Evolutionary conservation across 2,329 filamentous ascomycete species (phyloP).

Genomic region (Sarocladiaceae sp.): DNA sequence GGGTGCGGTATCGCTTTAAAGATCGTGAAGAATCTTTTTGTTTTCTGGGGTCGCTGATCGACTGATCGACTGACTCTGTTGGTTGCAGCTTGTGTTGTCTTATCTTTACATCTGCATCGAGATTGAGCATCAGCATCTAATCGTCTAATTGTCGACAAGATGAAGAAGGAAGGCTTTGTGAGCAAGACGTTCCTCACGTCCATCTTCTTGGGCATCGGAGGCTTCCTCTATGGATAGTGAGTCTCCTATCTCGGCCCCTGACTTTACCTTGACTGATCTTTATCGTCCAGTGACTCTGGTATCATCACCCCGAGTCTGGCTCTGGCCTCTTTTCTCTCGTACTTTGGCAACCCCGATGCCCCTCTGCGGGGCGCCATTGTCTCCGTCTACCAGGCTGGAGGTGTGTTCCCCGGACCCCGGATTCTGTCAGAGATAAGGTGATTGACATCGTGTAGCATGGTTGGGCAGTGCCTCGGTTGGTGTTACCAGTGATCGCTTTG

Average conservation of each 20-base stretch:
- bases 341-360: constrained; percentile 30
- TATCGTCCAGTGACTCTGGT: constrained; percentile 30
- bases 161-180: constrained; percentile 26
- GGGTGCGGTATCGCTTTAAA: neutral
- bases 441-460: constrained; percentile 24
- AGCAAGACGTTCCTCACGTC: constrained; percentile 35
- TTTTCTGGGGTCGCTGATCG: too few species aligned
- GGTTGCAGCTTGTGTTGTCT: neutral
- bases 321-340: constrained; percentile 26
- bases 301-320: constrained; percentile 37
- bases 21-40: neutral
- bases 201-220: constrained; percentile 34
- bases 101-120: neutral
- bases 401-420: constrained; percentile 13
- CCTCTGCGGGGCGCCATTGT: constrained; percentile 34
- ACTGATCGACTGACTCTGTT: too few species aligned
- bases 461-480: constrained; percentile 35
- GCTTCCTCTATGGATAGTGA: constrained; percentile 35
- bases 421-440: neutral
- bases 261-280: neutral
- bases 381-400: constrained; percentile 35
- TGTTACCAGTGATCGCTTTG: constrained; percentile 30
- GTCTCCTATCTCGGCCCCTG: constrained; percentile 9
- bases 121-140: neutral
- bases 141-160: constrained; percentile 10